Evolutionary conservation across 495 filamentous ascomycete genomes (phyloP), one percentile per base, ranked within the genome.

Genomic region (Pseudoneurospora amorphoporcata): DNA sequence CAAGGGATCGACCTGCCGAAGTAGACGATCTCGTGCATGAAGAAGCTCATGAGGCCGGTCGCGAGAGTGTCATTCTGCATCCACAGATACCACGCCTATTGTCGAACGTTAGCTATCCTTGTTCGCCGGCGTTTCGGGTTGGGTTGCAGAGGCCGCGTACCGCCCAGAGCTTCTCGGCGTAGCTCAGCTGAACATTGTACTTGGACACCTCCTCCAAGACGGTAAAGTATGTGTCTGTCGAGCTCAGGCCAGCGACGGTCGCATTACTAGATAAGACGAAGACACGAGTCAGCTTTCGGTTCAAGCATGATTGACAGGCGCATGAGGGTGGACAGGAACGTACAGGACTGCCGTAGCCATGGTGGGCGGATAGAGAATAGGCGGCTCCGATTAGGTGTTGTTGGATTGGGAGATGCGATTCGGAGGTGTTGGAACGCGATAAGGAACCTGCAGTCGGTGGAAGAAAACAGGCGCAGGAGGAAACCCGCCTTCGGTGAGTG

Each of bases 21-120:
- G 85, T 98, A 98, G 72, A 98, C 88, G 29, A 90, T 32, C 81
- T 98, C 95, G 82, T 98, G 95, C 91, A 98, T 95, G 71, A 91
- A 80, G 82, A 98, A 98, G 68, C 93, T 97, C 92, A 98, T 91
- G 84, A 98, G 94, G 43, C 94, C 95, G 16, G 95, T 98, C 69
- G 95, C 95, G 42, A 98, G 90, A 68, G 91, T 90, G 86, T 98
- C 95, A 77, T 98, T 98, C 77, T 94, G 92, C 93, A 98, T 97
- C 88, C 91, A 98, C n/a, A 94, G 89, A 81, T 98, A 98, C 95
- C 95, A 88, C 23, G 85, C 80, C 86, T 88, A 73, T 73, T 19
- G 58, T 9, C 53, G n/a, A 71, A n/a, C 23, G 68, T 72, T 19
- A 72, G 69, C 32, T 72, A 68, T 23, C 39, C 61, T 5, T 23